Base-by-base conservation (phyloP, 2,329 filamentous ascomycete species). In the Venturia oleaginea region DNA sequence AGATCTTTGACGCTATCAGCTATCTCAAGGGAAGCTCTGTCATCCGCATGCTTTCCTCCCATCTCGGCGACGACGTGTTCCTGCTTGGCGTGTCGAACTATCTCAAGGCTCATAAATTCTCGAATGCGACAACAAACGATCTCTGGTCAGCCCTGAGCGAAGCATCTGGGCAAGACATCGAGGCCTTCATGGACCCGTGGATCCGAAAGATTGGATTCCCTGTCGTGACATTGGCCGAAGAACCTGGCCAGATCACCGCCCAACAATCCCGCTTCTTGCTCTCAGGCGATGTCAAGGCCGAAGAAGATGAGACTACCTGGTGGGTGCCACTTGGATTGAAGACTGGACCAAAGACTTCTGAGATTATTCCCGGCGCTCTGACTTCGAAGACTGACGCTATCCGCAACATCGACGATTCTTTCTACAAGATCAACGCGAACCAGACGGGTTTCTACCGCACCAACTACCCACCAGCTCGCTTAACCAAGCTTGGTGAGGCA, bases 21-120 rank as follows among this genome's bases (percentile, higher is more conserved):
- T 99, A 97, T 74, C 82, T 95, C 67, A 97, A 99, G 80, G 94
- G 94, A 42, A 96, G 91, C 78, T 96, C 93, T 2, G 90, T 94
- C 66, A 94, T 99, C 72, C 89, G 94, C 72, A 99, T 99, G 94
- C 79, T 99, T 70, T 93, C 91, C 70, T 88, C 89, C 71, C 90
- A 97, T 75, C 85, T 99, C 22, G 92, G 92, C 17, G 87, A 89
- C 62, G 86, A 96, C 71, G 89, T 85, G 1, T 99, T 99, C 82
- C 81, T 99, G 62, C 87, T 90, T 72, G 94, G 94, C 70, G 92
- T 99, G 61, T 87, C 90, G 22, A 86, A 88, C 70, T 99, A 99
- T 76, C 84, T 99, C 65, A 92, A 92, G 76, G 84, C 87, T 61
- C 89, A 99, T 75, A 86, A 89, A 65, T 97, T 96, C 73, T 86